Percentiles rank a stretch among this genome's conserved stretches.
Conservation (phyloP, 139 green algal species). For the Chlamydomonas sphaeroides region DNA sequence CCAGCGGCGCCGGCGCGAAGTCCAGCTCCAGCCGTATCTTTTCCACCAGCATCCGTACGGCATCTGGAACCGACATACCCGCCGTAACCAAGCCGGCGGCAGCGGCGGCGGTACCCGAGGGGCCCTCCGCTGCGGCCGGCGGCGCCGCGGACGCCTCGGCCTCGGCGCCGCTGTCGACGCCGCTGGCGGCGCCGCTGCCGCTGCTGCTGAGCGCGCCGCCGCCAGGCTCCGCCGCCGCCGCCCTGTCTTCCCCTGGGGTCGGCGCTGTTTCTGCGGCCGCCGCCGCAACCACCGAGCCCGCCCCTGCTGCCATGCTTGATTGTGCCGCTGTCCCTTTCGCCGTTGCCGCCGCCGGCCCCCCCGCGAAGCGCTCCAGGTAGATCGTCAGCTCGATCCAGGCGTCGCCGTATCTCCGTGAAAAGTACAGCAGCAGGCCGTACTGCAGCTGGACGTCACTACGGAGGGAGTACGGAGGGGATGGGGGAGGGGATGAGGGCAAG, state of each 20-base stretch:
- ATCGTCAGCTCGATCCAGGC: slow-evolving; percentile 65
- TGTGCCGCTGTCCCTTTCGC: too few species aligned
- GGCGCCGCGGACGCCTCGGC: neutral
- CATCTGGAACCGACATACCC: too few species aligned
- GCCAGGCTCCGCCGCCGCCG: neutral
- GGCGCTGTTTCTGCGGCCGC: neutral
- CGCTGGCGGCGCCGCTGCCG: neutral
- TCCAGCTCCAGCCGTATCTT: slow-evolving; percentile 47
- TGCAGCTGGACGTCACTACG: slow-evolving; percentile 61
- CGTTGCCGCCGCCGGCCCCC: neutral
- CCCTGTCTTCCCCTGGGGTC: neutral
- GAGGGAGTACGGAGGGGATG: neutral
- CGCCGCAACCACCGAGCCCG: too few species aligned
- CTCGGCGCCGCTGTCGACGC: neutral
- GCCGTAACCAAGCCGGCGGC: neutral
- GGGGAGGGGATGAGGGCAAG: neutral
- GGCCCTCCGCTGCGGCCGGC: neutral
- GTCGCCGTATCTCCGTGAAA: slow-evolving; percentile 57
- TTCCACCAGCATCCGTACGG: slow-evolving; percentile 41
- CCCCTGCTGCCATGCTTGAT: too few species aligned
- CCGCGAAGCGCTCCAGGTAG: slow-evolving; percentile 45
- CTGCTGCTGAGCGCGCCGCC: neutral
- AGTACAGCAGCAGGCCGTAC: slow-evolving; percentile 69
- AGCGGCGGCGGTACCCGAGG: neutral
- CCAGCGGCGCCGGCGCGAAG: neutral